Conservation (phyloP, 495 filamentous ascomycete genomes). For the Rhizodiscina lignyota region DNA sequence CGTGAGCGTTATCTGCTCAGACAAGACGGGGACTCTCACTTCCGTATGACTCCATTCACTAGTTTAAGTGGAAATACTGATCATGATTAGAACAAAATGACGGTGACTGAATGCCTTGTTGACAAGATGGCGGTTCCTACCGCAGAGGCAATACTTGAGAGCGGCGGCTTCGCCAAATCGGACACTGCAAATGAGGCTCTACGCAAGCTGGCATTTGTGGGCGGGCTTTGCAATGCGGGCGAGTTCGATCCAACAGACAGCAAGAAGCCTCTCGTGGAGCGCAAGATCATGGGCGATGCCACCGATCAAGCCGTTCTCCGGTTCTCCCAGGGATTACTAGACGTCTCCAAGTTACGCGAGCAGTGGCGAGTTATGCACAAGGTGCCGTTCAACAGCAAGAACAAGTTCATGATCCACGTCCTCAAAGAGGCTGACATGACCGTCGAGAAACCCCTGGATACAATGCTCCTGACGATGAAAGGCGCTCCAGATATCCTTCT, state of each 20-base stretch:
- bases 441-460: neutral
- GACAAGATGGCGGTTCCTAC: neutral
- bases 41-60: constrained; percentile 17
- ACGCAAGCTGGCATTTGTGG: too few relatives aligned
- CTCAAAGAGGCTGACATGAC: neutral
- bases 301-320: constrained; percentile 57
- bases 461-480: constrained; percentile 39
- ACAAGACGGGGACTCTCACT: constrained; percentile 55
- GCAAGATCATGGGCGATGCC: constrained; percentile 51
- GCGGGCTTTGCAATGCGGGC: constrained; percentile 51
- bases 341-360: constrained; percentile 30
- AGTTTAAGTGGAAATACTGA: neutral
- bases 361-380: constrained; percentile 43
- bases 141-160: neutral
- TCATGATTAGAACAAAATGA: constrained; percentile 26
- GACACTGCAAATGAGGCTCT: too few relatives aligned
- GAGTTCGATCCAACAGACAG: constrained; percentile 46
- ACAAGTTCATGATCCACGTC: constrained; percentile 50
- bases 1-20: constrained; percentile 50
- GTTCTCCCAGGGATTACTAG: constrained; percentile 40
- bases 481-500: constrained; percentile 50
- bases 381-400: constrained; percentile 62
- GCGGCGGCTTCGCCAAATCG: too few relatives aligned
- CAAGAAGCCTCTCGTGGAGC: constrained; percentile 31
- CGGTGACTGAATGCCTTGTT: neutral